phyloP scores from a whole-genome alignment of 768 basidiomycete genomes.

The Termitomyces sp. region DNA sequence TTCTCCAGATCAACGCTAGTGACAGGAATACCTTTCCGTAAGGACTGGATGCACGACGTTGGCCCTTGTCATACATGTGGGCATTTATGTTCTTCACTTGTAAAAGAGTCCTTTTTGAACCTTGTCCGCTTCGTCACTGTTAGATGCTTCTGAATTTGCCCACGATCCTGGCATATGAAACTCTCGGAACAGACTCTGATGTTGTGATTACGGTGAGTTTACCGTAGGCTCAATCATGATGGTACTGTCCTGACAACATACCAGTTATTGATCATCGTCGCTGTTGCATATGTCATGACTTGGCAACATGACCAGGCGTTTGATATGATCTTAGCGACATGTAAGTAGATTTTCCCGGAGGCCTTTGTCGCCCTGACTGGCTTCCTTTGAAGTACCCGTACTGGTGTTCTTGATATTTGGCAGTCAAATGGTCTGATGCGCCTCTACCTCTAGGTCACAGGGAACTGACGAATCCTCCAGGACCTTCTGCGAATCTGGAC shows the following conservation, averaged over 20 bases:
- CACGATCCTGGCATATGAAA: constrained; percentile 13
- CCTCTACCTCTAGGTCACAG: not conserved
- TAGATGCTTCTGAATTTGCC: constrained; percentile 26
- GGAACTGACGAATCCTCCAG: constrained; percentile 3
- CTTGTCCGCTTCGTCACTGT: not conserved
- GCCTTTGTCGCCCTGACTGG: not conserved
- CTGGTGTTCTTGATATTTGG: constrained; percentile 20
- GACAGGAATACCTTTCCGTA: not conserved
- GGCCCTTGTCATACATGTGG: constrained; percentile 23
- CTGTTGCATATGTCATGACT: constrained; percentile 18
- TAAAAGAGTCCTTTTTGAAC: not conserved
- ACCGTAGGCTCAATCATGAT: not conserved
- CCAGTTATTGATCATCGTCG: constrained; percentile 19
- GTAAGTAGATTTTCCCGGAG: constrained; percentile 7
- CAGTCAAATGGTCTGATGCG: constrained; percentile 17
- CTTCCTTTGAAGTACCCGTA: constrained; percentile 17
- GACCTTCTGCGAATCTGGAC: constrained; percentile 11
- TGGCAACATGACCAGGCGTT: constrained; percentile 18
- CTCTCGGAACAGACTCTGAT: constrained; percentile 12
- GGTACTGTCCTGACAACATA: not conserved
- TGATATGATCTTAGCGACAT: constrained; percentile 20
- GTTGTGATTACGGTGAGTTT: constrained; percentile 19
- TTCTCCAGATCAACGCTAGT: not conserved
- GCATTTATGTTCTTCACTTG: not conserved
- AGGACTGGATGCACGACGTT: constrained; percentile 26